phyloP scores from a whole-genome alignment of 2,329 filamentous ascomycete genomes.

The Parascedosporium putredinis region DNA sequence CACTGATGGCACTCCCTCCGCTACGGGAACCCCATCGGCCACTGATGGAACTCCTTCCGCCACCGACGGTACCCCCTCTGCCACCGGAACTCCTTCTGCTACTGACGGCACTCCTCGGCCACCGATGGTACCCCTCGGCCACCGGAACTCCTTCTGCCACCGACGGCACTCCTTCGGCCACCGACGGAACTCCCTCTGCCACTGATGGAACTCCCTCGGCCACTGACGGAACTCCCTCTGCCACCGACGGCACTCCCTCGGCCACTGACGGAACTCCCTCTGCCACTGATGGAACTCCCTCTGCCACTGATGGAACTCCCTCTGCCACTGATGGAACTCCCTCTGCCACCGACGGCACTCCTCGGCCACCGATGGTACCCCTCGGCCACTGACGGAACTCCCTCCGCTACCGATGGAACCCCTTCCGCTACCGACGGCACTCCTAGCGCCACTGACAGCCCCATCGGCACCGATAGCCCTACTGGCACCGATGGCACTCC shows the following conservation, averaged over 20 bases:
- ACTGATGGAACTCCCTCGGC: constrained; percentile 2
- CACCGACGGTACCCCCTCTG: constrained; percentile 9
- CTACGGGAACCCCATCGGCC: constrained; percentile 7
- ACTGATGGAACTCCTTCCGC: constrained; percentile 7
- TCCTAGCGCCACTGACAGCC: too few relatives aligned
- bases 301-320: background rate
- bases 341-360: constrained; percentile 7
- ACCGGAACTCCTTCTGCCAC: constrained; percentile 8
- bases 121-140: constrained; percentile 8
- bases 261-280: constrained; percentile 8
- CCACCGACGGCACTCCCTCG: constrained; percentile 9
- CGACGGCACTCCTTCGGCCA: constrained; percentile 9
- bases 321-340: constrained; percentile 4
- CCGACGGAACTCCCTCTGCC: constrained; percentile 9
- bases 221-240: background rate
- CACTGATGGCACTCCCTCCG: constrained; percentile 11
- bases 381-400: too few relatives aligned
- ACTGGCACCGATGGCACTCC: background rate
- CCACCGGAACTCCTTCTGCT: too few relatives aligned
- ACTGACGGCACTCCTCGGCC: constrained; percentile 8
- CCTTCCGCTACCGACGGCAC: background rate
- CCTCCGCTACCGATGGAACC: too few relatives aligned
- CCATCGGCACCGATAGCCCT: background rate
- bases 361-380: background rate
- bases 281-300: background rate